Conservation (phyloP, 495 filamentous ascomycete genomes). For the Aspergillus ostianus region DNA sequence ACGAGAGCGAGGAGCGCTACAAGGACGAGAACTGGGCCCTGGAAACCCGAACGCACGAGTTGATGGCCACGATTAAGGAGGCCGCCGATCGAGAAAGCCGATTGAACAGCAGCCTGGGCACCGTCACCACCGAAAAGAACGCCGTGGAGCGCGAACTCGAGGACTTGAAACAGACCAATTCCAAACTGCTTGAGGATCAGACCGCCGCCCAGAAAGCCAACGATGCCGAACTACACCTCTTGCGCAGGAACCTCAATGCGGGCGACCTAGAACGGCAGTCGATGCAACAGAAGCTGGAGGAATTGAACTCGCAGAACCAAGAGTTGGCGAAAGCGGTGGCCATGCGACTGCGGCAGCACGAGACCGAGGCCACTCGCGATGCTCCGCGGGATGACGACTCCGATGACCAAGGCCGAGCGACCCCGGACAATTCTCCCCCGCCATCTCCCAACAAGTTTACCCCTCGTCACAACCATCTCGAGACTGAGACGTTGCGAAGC, state of each 20-base stretch:
- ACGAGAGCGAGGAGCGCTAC: conserved; percentile 91
- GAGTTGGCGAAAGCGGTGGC: conserved; percentile 80
- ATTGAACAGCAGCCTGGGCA: conserved; percentile 66
- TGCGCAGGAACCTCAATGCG: conserved; percentile 70
- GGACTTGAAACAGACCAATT: conserved; percentile 73
- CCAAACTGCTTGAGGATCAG: conserved; percentile 80
- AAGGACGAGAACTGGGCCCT: conserved; percentile 98
- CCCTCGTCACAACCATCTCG: conserved; percentile 82
- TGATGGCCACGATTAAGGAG: conserved; percentile 66
- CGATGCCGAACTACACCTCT: conserved; percentile 78
- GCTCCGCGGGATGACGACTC: conserved; percentile 61
- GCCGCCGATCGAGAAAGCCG: conserved; percentile 75
- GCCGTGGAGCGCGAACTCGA: conserved; percentile 78
- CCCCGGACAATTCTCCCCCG: conserved; percentile 87
- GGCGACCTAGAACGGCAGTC: conserved; percentile 71
- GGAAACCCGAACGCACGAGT: conserved; percentile 83
- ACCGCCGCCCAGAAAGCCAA: conserved; percentile 71
- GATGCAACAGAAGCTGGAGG: conserved; percentile 79
- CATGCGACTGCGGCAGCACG: conserved; percentile 66
- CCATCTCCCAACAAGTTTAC: conserved; percentile 87
- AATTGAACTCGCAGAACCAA: conserved; percentile 80
- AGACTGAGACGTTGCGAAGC: conserved; percentile 91
- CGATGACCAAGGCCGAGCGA: conserved; percentile 63
- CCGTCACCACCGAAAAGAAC: conserved; percentile 71
- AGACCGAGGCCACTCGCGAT: conserved; percentile 58